A percentile compares a stretch with the other conserved stretches of the same genome.
Evolutionary conservation across 1,139 yeast genomes (phyloP).

Genomic region (Blastobotrys persicus): DNA sequence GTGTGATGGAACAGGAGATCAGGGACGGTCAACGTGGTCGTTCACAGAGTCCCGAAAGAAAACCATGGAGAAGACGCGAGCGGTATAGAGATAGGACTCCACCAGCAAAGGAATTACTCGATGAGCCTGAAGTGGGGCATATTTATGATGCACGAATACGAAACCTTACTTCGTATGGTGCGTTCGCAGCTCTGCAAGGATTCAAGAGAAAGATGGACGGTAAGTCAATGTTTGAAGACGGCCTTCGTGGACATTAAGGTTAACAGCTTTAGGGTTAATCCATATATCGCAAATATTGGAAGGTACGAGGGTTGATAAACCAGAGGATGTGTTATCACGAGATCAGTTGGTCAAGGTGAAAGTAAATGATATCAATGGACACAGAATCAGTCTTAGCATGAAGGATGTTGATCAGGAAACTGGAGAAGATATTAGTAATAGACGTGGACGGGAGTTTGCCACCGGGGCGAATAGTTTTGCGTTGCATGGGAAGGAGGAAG

Average conservation of each 20-base stretch:
- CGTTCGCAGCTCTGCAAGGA: slow-evolving; percentile 58
- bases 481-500: neutral
- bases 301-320: slow-evolving; percentile 50
- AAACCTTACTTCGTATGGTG: slow-evolving; percentile 69
- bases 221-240: slow-evolving; percentile 15
- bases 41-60: slow-evolving; percentile 7
- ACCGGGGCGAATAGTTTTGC: slow-evolving; percentile 5
- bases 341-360: slow-evolving; percentile 68
- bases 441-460: slow-evolving; percentile 9
- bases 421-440: slow-evolving; percentile 47
- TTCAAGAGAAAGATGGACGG: slow-evolving; percentile 49
- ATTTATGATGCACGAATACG: slow-evolving; percentile 62
- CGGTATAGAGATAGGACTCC: slow-evolving; percentile 8
- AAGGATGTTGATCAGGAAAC: slow-evolving; percentile 69
- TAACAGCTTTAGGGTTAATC: slow-evolving; percentile 44
- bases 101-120: neutral
- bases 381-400: slow-evolving; percentile 62
- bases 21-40: slow-evolving; percentile 10
- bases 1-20: slow-evolving; percentile 9
- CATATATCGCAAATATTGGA: slow-evolving; percentile 68
- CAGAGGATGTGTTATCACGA: slow-evolving; percentile 54
- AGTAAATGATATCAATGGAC: slow-evolving; percentile 49
- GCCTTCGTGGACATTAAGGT: neutral
- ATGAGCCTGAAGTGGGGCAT: slow-evolving; percentile 41
- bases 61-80: slow-evolving; percentile 15